phyloP scores from a whole-genome alignment of 2,329 filamentous ascomycete genomes.

The Alternaria brassicicola region DNA sequence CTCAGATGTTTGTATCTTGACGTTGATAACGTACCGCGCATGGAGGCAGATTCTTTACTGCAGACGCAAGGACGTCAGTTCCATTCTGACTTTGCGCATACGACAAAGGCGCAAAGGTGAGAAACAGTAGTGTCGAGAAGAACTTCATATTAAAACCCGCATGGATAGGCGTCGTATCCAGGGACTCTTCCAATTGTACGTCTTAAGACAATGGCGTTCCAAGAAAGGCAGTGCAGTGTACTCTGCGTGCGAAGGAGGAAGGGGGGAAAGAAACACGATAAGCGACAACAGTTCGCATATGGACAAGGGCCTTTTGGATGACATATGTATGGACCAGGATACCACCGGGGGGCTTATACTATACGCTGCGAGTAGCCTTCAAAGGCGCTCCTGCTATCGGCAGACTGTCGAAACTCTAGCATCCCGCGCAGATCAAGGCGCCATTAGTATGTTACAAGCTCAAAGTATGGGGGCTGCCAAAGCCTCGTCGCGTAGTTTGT shows the following conservation, averaged over 20 bases:
- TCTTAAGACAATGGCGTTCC: neutral
- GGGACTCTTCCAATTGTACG: neutral
- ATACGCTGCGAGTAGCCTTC: neutral
- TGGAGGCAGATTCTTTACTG: slow-evolving; percentile 14
- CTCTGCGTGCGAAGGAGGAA: neutral
- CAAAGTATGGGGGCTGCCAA: neutral
- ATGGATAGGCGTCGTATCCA: neutral
- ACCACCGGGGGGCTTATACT: neutral
- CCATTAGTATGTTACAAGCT: slow-evolving; percentile 1
- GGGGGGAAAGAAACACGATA: neutral
- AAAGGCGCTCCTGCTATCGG: neutral
- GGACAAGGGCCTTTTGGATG: neutral
- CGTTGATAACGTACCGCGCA: slow-evolving; percentile 12
- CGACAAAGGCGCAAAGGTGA: slow-evolving; percentile 2
- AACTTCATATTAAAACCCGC: slow-evolving; percentile 2
- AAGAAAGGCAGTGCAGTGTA: neutral
- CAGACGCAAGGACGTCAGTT: slow-evolving; percentile 9
- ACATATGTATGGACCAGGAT: neutral
- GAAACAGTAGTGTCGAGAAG: neutral
- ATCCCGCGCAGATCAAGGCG: neutral
- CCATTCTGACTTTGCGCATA: slow-evolving; percentile 14
- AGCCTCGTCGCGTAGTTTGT: neutral
- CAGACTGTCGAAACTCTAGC: neutral
- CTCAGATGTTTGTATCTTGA: neutral
- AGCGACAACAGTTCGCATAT: neutral